Base-by-base conservation (phyloP, 768 basidiomycete genomes). In the Porphyrellus cyaneotinctus region DNA sequence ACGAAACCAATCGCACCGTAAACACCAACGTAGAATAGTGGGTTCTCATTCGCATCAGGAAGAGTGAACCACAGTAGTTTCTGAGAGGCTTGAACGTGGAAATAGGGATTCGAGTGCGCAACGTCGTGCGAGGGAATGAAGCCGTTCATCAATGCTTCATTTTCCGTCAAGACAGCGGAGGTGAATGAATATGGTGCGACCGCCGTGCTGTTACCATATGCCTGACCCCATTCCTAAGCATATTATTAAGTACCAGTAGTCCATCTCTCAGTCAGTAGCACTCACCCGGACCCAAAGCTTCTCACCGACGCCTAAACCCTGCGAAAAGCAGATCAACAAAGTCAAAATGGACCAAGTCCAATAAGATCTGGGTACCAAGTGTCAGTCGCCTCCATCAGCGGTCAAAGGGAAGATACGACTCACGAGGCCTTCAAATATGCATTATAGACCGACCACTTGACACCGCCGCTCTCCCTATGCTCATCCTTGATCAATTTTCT, bases 401-500 rank as follows among this genome's bases (percentile, higher is more conserved):
- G 33, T 32, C 31, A 30, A 42, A 2, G 1, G 4, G 9, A 23
- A 58, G 18, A 31, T 20, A 44, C 1, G 2, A 59, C 69, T 49
- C 28, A 87, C 84, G 87, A 85, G 17, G 83, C 86, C 64, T 81
- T 76, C 53, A 92, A 64, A 61, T 94, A 90, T 7, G 79, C 73
- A 13, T 82, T 78, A 52, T 85, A 85, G 30, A 85, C 76, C 2
- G 72, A 69, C 87, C 88, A 91, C 62, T 89, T 90, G 28, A 95
- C 91, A 33, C 85, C 83, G 0, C 92, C 93, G 2, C 78, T 77
- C 56, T 88, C 88, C 39, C 91, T 68, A 53, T 90, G 85, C 63
- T 94, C 91, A 43, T 92, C 91, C 64, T 91, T 84, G 51, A 92
- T 68, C 12, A 92, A 70, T 60, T 89, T 87, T 26, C 84, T 72